These are phyloP conservation scores for Candida boleticola DNA, from an alignment of 805 yeast species.

Conservation along the genomic window DNA sequence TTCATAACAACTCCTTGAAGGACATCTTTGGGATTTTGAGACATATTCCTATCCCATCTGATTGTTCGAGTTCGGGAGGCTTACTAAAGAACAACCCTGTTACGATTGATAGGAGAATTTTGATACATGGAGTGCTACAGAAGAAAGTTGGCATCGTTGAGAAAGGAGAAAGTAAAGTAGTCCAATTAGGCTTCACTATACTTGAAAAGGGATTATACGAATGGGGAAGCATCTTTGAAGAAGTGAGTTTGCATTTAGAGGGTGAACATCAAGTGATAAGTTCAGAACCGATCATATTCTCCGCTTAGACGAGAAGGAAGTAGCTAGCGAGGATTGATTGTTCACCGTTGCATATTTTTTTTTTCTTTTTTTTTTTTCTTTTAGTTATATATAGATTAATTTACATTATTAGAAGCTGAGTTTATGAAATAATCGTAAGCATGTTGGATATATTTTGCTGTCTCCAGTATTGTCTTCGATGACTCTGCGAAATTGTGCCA, in stretches of 20 bases:
- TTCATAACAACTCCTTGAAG: constrained; percentile 46
- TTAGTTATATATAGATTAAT: too few species aligned
- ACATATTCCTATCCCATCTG: constrained; percentile 48
- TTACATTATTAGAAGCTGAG: too few species aligned
- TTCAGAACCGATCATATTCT: constrained; percentile 27
- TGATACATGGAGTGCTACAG: constrained; percentile 75
- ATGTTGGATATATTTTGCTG: too few species aligned
- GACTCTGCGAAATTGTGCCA: too few species aligned
- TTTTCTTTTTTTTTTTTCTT: background rate
- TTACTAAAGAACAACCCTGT: constrained; percentile 23
- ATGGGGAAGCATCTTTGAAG: constrained; percentile 55
- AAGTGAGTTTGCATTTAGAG: constrained; percentile 8
- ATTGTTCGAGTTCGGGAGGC: constrained; percentile 15
- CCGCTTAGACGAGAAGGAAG: background rate
- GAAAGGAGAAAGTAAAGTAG: constrained; percentile 40
- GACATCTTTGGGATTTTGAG: constrained; percentile 56
- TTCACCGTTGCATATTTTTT: background rate
- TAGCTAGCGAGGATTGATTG: too few species aligned
- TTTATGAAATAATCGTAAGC: too few species aligned
- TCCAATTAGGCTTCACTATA: constrained; percentile 58
- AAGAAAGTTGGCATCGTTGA: constrained; percentile 43
- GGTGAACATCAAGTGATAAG: constrained; percentile 18
- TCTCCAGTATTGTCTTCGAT: too few species aligned
- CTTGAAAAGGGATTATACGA: constrained; percentile 79
- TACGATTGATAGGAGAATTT: constrained; percentile 51